Base-by-base conservation (phyloP, 2,329 filamentous ascomycete species). In the Penicillium brasilianum region DNA sequence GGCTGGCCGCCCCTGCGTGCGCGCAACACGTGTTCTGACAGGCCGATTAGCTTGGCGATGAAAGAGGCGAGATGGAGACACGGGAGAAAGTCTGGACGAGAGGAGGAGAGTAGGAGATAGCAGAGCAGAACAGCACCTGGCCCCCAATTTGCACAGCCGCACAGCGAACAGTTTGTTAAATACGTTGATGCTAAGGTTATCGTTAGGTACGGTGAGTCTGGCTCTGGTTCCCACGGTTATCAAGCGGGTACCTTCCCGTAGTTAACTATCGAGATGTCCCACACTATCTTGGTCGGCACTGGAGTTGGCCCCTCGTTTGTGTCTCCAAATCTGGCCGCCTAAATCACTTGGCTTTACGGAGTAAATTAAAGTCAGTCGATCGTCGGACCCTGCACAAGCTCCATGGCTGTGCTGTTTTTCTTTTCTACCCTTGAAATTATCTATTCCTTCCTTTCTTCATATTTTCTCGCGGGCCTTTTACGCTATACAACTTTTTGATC, bases 261-360 rank as follows among this genome's bases (percentile, higher is more conserved):
- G 39, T 18, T 28, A 28, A 28, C 25, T 28, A 28, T 28, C n/a
- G n/a, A 20, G 2, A 14, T 18, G n/a, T 18, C 7, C 18, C 16
- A 11, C 8, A 20, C 20, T 46, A 28, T 46, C 22, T 46, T 46
- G 43, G 43, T 44, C 41, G 11, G 41, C 41, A 44, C n/a, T 20
- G 39, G 4, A 43, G 39, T 30, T 22, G 22, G 43, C 43, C 43
- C 43, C 43, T 14, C 2, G 16, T 28, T 3, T 7, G 3, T 3
- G 25, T 30, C 44, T 30, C 14, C 55, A 34, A 64, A 58, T 55
- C 55, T 60, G 56, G 62, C 56, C 20, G 46, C 55, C 63, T 66
- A 68, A 67, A 61, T 61, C 52, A 59, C 61, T 64, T 64, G 65
- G 65, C 65, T 66, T 58, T 53, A n/a, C n/a, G n/a, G n/a, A 13